These are phyloP conservation scores for Plicaturopsis crispa DNA, from an alignment of 768 basidiomycete species.

Conservation along the genomic window DNA sequence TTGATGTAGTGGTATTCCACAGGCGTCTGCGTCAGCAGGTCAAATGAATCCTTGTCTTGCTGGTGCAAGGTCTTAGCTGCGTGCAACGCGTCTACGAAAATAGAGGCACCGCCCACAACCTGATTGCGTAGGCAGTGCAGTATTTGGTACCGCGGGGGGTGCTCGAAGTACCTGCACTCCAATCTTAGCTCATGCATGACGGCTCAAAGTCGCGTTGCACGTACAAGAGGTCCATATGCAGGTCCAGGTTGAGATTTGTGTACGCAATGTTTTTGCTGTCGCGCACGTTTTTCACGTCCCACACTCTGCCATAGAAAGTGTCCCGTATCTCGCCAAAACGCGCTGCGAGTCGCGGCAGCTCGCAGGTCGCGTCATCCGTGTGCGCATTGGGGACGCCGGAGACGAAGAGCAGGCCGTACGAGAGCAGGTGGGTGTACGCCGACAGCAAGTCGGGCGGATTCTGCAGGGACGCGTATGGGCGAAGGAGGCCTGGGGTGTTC, in stretches of 20 bases:
- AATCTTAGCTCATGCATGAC: too few species aligned
- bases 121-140: constrained; percentile 86
- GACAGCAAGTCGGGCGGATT: constrained; percentile 37
- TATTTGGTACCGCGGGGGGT: constrained; percentile 88
- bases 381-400: constrained; percentile 55
- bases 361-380: constrained; percentile 56
- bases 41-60: constrained; percentile 43
- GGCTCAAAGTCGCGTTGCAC: too few species aligned
- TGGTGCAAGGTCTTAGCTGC: constrained; percentile 49
- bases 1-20: constrained; percentile 92
- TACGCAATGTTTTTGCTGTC: constrained; percentile 91
- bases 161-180: constrained; percentile 81
- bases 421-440: constrained; percentile 64
- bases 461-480: constrained; percentile 46
- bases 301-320: constrained; percentile 86
- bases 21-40: constrained; percentile 47
- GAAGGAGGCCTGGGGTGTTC: constrained; percentile 35
- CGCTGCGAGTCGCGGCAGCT: constrained; percentile 56
- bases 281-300: constrained; percentile 76
- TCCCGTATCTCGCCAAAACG: constrained; percentile 69
- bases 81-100: constrained; percentile 78
- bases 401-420: constrained; percentile 69
- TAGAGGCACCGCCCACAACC: constrained; percentile 75
- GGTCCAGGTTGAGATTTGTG: constrained; percentile 79
- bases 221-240: constrained; percentile 90